Base-by-base conservation (phyloP, 1,139 yeast species). In the Zygotorulaspora mrakii region DNA sequence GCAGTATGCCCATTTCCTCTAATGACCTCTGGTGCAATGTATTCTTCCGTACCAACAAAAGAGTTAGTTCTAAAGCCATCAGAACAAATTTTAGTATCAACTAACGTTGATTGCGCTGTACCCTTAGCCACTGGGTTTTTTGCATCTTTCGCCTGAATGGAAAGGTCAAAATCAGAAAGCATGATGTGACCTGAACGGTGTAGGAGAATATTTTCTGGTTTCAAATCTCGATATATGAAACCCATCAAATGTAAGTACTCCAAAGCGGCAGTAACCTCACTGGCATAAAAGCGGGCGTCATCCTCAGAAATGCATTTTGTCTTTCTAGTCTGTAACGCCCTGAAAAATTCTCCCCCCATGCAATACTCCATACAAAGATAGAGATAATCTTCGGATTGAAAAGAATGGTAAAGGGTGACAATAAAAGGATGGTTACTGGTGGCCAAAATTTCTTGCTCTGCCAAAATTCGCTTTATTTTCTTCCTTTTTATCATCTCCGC, bases 281-380 rank as follows among this genome's bases (percentile, higher is more conserved):
- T 88, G 0, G 96, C 96, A 62, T 94, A 94, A 60, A 94, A 94
- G 45, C 79, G 72, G 12, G 98, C 97, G 60, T 89, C 97, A 35
- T 71, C 76, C 62, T 94, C 99, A 26, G 79, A 72, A 11, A 94
- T 81, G 47, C 95, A 84, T 59, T 88, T 87, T 38, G 89, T 77
- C 47, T 81, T 84, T 46, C 96, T 73, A 0, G 96, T 88, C 65
- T 94, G 98, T 39, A 94, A 67, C 0, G 98, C 98, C 45, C 98
- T 71, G 70, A 94, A 94, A 60, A 94, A 94, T 65, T 94, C 99
- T 34, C 99, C 98, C 14, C 99, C 99, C 94, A 91, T 88, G 61
- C 98, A 94, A 57, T 91, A 94, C 63, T 94, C 99, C 96, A 94
- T 89, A 61, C 98, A 94, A 37, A 94, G 74, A 57, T 89, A 94